phyloP scores from a whole-genome alignment of 2,329 filamentous ascomycete genomes.

The Nemania abortiva region DNA sequence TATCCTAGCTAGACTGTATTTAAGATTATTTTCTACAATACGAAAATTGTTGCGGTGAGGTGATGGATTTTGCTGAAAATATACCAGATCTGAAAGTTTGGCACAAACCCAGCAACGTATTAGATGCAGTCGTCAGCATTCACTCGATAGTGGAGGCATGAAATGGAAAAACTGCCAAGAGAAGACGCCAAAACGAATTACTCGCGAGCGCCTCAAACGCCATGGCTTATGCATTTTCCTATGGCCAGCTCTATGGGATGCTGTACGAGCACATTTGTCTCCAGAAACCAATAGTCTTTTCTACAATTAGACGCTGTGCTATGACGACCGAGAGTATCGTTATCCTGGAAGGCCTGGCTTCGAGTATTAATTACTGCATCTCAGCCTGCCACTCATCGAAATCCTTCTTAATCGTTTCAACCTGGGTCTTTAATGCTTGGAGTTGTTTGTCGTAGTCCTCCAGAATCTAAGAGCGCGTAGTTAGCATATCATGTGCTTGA shows the following conservation, averaged over 20 bases:
- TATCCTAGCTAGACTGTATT: too few relatives aligned
- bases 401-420: constrained; percentile 71
- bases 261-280: constrained; percentile 28
- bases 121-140: not conserved
- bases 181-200: constrained; percentile 3
- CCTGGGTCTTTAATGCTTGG: constrained; percentile 78
- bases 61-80: too few relatives aligned
- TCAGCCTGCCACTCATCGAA: constrained; percentile 68
- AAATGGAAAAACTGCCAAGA: not conserved
- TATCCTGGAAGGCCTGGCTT: constrained; percentile 40
- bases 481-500: constrained; percentile 43
- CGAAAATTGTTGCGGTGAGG: too few relatives aligned
- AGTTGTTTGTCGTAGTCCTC: constrained; percentile 87
- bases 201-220: constrained; percentile 29
- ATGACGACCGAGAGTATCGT: not conserved
- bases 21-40: too few relatives aligned
- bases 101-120: not conserved
- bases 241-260: constrained; percentile 23
- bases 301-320: constrained; percentile 2
- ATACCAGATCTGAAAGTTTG: too few relatives aligned
- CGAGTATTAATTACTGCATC: constrained; percentile 56
- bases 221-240: constrained; percentile 34
- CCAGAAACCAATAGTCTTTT: constrained; percentile 21
- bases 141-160: not conserved
- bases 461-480: constrained; percentile 67